phyloP scores from a whole-genome alignment of 2,329 filamentous ascomycete genomes.

The Aspergillus felis region DNA sequence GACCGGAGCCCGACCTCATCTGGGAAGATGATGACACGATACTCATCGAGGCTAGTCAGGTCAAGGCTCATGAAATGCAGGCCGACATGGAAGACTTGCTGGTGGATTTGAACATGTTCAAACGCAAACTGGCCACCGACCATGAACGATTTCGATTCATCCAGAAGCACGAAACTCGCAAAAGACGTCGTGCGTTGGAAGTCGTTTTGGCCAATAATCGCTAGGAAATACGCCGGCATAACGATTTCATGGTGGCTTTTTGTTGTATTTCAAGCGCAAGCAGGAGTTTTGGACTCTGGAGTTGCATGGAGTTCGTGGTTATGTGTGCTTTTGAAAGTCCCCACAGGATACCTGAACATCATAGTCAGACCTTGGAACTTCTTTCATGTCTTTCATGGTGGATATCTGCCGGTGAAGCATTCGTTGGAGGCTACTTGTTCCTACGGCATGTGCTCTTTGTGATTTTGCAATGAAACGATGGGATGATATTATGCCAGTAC shows the following conservation, averaged over 20 bases:
- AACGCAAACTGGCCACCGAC: constrained; percentile 82
- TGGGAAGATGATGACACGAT: constrained; percentile 52
- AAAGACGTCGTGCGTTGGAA: constrained; percentile 30
- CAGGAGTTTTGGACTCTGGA: background rate
- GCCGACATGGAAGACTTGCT: constrained; percentile 81
- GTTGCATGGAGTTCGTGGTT: background rate
- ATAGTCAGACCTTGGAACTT: background rate
- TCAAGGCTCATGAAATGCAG: constrained; percentile 63
- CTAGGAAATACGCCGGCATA: constrained; percentile 8
- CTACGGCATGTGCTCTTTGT: background rate
- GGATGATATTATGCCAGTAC: constrained; percentile 11
- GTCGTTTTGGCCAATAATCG: constrained; percentile 25
- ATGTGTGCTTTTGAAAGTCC: background rate
- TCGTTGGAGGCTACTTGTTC: background rate
- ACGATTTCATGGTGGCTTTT: constrained; percentile 5
- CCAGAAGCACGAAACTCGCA: constrained; percentile 19
- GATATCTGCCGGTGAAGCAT: background rate
- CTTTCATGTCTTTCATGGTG: background rate
- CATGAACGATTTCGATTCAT: constrained; percentile 37
- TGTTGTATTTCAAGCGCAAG: background rate
- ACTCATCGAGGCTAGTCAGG: constrained; percentile 41
- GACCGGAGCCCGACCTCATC: constrained; percentile 35
- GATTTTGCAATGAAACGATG: constrained; percentile 9
- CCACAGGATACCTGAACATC: background rate
- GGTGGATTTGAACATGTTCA: constrained; percentile 74